Conservation (phyloP, 768 basidiomycete species). For the Hygrophoropsis aurantiaca region DNA sequence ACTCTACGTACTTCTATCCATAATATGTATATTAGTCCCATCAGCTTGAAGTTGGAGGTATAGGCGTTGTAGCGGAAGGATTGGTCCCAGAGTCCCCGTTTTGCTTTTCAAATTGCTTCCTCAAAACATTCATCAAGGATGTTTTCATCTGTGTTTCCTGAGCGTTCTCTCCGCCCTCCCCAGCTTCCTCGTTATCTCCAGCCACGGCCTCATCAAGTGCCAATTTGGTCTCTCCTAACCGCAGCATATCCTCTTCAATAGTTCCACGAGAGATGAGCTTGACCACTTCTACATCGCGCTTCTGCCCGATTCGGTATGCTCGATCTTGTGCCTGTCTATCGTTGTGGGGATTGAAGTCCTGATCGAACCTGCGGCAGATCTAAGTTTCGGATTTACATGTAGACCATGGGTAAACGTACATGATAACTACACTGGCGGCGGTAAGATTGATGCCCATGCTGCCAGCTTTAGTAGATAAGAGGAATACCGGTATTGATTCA, state of each 20-base stretch:
- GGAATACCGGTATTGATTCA: constrained; percentile 81
- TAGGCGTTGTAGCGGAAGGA: background rate
- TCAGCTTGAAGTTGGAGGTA: constrained; percentile 9
- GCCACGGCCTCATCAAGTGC: constrained; percentile 94
- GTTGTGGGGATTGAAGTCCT: constrained; percentile 98
- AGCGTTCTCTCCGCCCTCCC: constrained; percentile 57
- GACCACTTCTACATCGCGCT: constrained; percentile 90
- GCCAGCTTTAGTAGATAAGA: constrained; percentile 90
- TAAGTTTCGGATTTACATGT: background rate
- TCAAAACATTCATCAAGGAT: constrained; percentile 79
- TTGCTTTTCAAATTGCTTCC: constrained; percentile 76
- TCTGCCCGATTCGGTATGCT: constrained; percentile 95
- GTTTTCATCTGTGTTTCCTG: constrained; percentile 83
- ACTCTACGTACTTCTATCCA: background rate
- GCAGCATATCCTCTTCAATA: constrained; percentile 96
- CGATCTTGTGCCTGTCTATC: constrained; percentile 97
- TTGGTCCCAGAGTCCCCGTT: constrained; percentile 15
- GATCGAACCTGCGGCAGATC: constrained; percentile 71
- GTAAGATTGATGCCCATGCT: constrained; percentile 97
- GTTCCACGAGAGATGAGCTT: constrained; percentile 90
- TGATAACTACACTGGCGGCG: constrained; percentile 93
- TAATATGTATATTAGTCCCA: constrained; percentile 1
- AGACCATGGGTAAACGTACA: constrained; percentile 41
- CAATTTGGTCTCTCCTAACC: constrained; percentile 85
- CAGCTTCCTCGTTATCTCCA: constrained; percentile 59